Evolutionary conservation across 2,329 filamentous ascomycete species (phyloP).

Genomic region (Calonectria pteridis): DNA sequence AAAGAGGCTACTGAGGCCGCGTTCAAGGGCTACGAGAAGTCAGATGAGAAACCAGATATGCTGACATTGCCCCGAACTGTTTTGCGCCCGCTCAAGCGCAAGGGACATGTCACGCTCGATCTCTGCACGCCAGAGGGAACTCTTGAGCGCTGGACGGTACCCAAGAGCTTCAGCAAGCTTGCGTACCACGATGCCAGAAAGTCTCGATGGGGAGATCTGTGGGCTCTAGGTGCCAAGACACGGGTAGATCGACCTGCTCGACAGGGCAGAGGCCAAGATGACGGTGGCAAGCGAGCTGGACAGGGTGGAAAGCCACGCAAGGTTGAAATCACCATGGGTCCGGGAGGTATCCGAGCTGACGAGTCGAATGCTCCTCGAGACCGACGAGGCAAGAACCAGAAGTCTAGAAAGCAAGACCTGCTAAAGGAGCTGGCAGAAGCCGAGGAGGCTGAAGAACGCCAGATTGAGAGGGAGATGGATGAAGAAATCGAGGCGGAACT

Average conservation of each 20-base stretch:
- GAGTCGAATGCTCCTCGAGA: slow-evolving; percentile 53
- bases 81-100: slow-evolving; percentile 85
- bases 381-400: slow-evolving; percentile 57
- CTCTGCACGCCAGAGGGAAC: slow-evolving; percentile 88
- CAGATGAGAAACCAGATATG: slow-evolving; percentile 61
- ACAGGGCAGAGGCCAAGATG: slow-evolving; percentile 65
- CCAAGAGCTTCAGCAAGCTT: slow-evolving; percentile 81
- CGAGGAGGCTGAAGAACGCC: slow-evolving; percentile 48
- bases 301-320: slow-evolving; percentile 55
- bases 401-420: slow-evolving; percentile 53
- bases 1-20: slow-evolving; percentile 72
- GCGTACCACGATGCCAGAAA: slow-evolving; percentile 96
- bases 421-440: slow-evolving; percentile 55
- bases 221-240: slow-evolving; percentile 95
- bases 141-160: slow-evolving; percentile 94
- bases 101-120: slow-evolving; percentile 89
- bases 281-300: slow-evolving; percentile 60
- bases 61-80: slow-evolving; percentile 83
- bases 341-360: slow-evolving; percentile 52
- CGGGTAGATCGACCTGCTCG: slow-evolving; percentile 72
- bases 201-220: slow-evolving; percentile 90
- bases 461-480: slow-evolving; percentile 49
- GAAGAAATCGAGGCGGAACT: slow-evolving; percentile 47
- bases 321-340: slow-evolving; percentile 51
- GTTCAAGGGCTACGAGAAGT: slow-evolving; percentile 77